Conservation (phyloP, 2,329 filamentous ascomycete species). For the Colletotrichum sp. region DNA sequence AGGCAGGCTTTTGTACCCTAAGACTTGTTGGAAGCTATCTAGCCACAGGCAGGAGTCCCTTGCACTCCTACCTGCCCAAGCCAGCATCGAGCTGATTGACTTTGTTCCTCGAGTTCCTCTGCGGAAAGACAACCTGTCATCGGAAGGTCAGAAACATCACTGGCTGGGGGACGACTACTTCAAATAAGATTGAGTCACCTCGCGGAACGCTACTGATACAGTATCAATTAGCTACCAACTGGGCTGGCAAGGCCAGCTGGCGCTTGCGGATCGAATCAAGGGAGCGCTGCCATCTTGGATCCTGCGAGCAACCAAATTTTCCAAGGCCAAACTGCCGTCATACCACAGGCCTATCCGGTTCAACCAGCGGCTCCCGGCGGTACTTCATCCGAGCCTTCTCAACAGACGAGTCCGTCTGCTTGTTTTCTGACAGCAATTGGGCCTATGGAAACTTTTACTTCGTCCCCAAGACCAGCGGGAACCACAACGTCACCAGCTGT, state of each 20-base stretch:
- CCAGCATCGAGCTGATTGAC: too few relatives aligned
- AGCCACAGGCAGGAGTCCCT: too few relatives aligned
- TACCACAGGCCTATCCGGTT: neutral
- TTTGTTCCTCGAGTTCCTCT: too few relatives aligned
- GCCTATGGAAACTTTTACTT: accelerated
- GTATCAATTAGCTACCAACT: neutral
- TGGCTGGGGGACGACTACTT: too few relatives aligned
- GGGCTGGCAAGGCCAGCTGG: neutral
- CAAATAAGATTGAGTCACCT: too few relatives aligned
- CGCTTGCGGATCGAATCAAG: neutral
- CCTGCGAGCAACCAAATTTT: neutral
- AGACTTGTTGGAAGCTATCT: too few relatives aligned
- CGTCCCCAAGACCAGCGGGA: accelerated
- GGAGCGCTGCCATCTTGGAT: conserved; percentile 1
- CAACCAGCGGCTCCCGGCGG: neutral
- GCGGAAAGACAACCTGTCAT: too few relatives aligned
- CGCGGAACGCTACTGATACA: too few relatives aligned
- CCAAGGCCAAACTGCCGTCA: neutral
- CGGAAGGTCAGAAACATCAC: too few relatives aligned
- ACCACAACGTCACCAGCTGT: neutral
- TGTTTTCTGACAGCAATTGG: neutral
- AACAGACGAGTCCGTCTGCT: neutral
- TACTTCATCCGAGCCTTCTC: neutral
- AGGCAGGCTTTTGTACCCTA: too few relatives aligned
- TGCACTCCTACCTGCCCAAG: too few relatives aligned